Percentiles rank a stretch among this genome's conserved stretches.
phyloP scores from a whole-genome alignment of 371 early-diverging fungal genomes.

The Dinochytrium kinnereticum region DNA sequence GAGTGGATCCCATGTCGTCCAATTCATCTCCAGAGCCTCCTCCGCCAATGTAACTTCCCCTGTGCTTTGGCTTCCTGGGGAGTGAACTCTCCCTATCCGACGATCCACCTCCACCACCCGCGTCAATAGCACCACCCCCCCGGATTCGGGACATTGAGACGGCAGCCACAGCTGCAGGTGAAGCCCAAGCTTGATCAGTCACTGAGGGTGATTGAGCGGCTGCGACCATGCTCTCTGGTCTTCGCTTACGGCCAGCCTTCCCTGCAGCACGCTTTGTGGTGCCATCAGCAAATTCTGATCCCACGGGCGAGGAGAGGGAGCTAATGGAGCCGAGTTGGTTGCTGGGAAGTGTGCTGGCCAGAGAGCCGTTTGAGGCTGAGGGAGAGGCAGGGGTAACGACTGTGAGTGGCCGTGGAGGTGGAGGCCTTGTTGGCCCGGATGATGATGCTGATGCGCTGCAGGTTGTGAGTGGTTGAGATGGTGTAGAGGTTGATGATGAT shows the following conservation, averaged over 20 bases:
- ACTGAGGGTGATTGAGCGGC: background rate
- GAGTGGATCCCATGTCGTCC: background rate
- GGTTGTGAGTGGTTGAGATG: background rate
- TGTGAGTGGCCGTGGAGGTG: conserved; percentile 1
- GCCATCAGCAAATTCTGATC: background rate
- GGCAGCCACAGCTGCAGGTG: conserved; percentile 33
- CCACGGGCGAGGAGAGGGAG: background rate
- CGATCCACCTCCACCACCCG: no score
- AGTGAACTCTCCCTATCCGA: background rate
- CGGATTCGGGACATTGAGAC: conserved; percentile 29
- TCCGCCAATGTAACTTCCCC: conserved; percentile 8
- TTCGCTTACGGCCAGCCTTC: conserved; percentile 9
- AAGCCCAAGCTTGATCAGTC: conserved; percentile 18
- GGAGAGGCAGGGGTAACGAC: background rate
- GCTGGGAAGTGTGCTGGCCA: background rate
- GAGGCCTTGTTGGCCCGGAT: background rate
- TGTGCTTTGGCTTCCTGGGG: conserved; percentile 10
- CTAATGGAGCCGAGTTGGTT: background rate
- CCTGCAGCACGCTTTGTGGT: conserved; percentile 9
- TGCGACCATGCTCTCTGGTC: background rate
- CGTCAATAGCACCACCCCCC: background rate
- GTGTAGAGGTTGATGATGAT: background rate
- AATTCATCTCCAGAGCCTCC: conserved; percentile 6
- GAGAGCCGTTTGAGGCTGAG: background rate
- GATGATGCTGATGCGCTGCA: background rate